Conservation (phyloP, 2,329 filamentous ascomycete species). For the Apiospora sp. region DNA sequence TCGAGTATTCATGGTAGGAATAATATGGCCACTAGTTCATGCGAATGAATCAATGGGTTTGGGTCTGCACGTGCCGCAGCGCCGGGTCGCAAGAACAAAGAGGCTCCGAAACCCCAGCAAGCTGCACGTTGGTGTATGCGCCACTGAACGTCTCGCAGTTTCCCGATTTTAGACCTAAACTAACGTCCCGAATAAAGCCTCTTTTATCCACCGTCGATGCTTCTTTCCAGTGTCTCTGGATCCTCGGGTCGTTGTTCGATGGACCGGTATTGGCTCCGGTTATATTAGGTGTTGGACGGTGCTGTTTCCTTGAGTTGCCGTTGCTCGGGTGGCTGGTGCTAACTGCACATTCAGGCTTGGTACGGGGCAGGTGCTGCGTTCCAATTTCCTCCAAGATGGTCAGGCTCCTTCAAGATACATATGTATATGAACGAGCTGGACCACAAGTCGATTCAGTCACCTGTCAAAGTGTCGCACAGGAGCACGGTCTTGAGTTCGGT, state of each 20-base stretch:
- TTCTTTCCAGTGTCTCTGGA: neutral
- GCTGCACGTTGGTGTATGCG: neutral
- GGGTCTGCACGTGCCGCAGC: neutral
- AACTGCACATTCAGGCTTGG: neutral
- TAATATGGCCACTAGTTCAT: conserved; percentile 14
- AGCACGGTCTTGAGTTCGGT: conserved; percentile 6
- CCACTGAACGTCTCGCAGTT: neutral
- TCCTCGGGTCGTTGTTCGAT: neutral
- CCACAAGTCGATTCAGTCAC: neutral
- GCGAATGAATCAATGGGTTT: neutral
- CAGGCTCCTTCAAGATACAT: conserved; percentile 19
- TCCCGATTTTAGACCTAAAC: neutral
- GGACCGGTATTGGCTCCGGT: neutral
- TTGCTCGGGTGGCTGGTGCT: conserved; percentile 13
- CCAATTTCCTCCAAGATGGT: conserved; percentile 1
- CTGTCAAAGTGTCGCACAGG: conserved; percentile 11
- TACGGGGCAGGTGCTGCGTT: neutral
- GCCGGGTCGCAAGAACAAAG: conserved; percentile 19
- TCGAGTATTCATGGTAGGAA: conserved; percentile 70
- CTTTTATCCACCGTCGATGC: neutral
- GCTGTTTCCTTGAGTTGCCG: neutral
- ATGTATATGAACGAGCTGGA: conserved; percentile 1
- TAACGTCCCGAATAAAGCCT: neutral
- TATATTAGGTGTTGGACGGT: conserved; percentile 2
- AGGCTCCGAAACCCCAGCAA: neutral